Conservation (phyloP, 768 basidiomycete species). For the Phylloporus sp. region DNA sequence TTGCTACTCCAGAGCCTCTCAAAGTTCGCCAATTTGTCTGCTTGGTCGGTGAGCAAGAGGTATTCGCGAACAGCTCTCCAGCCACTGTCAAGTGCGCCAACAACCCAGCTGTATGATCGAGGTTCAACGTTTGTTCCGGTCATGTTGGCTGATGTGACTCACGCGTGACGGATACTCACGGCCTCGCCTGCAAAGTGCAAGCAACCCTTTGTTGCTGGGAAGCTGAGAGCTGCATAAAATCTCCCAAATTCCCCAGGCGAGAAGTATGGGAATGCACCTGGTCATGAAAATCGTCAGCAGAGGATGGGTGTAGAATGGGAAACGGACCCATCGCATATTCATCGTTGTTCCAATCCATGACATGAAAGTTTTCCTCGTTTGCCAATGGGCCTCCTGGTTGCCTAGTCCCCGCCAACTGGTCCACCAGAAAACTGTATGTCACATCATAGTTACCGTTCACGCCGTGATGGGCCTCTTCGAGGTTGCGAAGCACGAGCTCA, state of each 20-base stretch:
- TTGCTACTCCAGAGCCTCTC: constrained; percentile 25
- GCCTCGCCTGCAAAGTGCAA: constrained; percentile 19
- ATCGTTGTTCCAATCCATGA: constrained; percentile 35
- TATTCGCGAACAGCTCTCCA: constrained; percentile 33
- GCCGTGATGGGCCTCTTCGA: not conserved
- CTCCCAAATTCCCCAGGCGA: constrained; percentile 37
- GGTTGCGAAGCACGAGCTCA: constrained; percentile 20
- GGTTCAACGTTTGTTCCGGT: constrained; percentile 11
- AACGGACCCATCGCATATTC: constrained; percentile 34
- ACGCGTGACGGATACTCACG: constrained; percentile 13
- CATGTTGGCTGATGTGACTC: not conserved
- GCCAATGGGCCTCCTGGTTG: not conserved
- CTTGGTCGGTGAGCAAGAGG: constrained; percentile 12
- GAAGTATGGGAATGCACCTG: constrained; percentile 41
- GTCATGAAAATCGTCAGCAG: not conserved
- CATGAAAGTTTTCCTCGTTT: constrained; percentile 16
- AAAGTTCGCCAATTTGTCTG: constrained; percentile 15
- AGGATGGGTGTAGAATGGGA: not conserved
- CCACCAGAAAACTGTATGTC: constrained; percentile 19
- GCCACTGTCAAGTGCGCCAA: constrained; percentile 37
- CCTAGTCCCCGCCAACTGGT: constrained; percentile 4
- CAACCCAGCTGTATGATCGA: constrained; percentile 34
- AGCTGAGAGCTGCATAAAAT: constrained; percentile 30
- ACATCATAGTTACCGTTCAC: not conserved
- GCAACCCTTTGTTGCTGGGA: constrained; percentile 24